phyloP scores from a whole-genome alignment of 495 filamentous ascomycete species.

The Amphirosellinia nigrospora region DNA sequence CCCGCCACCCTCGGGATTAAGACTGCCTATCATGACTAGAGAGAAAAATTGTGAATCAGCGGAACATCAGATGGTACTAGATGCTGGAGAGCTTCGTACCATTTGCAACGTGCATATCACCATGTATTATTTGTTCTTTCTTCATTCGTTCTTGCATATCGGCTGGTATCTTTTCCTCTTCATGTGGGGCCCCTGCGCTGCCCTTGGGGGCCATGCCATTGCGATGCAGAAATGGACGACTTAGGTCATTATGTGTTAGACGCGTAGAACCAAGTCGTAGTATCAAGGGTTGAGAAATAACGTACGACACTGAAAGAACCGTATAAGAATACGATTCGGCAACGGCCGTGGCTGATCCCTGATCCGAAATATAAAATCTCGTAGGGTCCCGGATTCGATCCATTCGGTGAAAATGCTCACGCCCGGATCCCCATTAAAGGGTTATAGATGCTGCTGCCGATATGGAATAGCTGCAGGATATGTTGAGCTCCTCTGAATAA shows the following conservation, averaged over 20 bases:
- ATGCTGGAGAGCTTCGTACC: not conserved
- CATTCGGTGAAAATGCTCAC: not conserved
- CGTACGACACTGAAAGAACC: slow-evolving; percentile 4
- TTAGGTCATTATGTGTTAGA: not conserved
- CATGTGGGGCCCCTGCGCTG: not conserved
- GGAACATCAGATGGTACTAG: no score
- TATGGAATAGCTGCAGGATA: slow-evolving; percentile 5
- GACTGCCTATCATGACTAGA: slow-evolving; percentile 12
- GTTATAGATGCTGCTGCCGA: not conserved
- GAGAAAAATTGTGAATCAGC: not conserved
- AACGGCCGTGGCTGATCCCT: not conserved
- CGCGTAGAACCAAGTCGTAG: not conserved
- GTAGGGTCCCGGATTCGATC: not conserved
- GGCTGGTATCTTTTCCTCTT: not conserved
- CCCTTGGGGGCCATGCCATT: slow-evolving; percentile 7
- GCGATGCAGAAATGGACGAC: not conserved
- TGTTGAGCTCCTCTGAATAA: not conserved
- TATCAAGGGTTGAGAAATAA: not conserved
- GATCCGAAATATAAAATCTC: not conserved
- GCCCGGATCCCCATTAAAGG: not conserved
- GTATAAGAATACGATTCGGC: not conserved
- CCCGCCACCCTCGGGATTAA: not conserved
- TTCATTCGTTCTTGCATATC: not conserved
- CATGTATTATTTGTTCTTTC: not conserved
- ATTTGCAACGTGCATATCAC: not conserved